These are phyloP conservation scores for Eremochloa ophiuroides DNA, from an alignment of 176 grass and related monocot genomes.

Conservation along the genomic window DNA sequence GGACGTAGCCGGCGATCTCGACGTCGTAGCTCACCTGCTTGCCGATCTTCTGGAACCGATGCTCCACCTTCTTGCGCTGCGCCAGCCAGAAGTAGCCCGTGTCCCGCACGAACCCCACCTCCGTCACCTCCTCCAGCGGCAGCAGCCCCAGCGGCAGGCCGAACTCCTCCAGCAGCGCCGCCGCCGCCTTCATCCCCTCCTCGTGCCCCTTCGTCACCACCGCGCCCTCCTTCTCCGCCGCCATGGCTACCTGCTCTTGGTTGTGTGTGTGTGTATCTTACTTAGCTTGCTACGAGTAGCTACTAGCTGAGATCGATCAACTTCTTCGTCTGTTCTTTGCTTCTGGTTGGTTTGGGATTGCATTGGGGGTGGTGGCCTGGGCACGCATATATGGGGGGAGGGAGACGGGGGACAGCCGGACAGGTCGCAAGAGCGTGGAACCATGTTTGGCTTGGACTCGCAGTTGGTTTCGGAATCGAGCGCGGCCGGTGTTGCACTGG, in stretches of 20 bases:
- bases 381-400: neutral
- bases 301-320: neutral
- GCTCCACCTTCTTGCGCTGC: slow-evolving; percentile 53
- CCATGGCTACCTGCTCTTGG: slow-evolving; percentile 6
- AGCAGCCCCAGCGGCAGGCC: slow-evolving; percentile 69
- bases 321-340: neutral
- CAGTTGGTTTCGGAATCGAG: slow-evolving; percentile 13
- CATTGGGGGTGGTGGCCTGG: neutral
- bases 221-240: slow-evolving; percentile 45
- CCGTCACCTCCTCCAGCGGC: slow-evolving; percentile 48
- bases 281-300: neutral
- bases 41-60: slow-evolving; percentile 58
- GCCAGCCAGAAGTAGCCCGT: slow-evolving; percentile 80
- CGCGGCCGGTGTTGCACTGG: neutral
- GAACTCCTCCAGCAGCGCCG: slow-evolving; percentile 61
- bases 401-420: neutral
- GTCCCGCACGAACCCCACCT: slow-evolving; percentile 63
- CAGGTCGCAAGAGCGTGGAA: slow-evolving; percentile 9
- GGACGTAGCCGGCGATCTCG: slow-evolving; percentile 55
- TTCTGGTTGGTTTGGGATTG: neutral
- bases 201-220: slow-evolving; percentile 57
- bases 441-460: neutral
- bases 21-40: slow-evolving; percentile 70
- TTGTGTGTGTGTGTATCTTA: neutral
- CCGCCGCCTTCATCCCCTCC: slow-evolving; percentile 35